These are phyloP conservation scores for Malus fusca DNA, from an alignment of 306 rosid genomes.

Conservation along the genomic window DNA sequence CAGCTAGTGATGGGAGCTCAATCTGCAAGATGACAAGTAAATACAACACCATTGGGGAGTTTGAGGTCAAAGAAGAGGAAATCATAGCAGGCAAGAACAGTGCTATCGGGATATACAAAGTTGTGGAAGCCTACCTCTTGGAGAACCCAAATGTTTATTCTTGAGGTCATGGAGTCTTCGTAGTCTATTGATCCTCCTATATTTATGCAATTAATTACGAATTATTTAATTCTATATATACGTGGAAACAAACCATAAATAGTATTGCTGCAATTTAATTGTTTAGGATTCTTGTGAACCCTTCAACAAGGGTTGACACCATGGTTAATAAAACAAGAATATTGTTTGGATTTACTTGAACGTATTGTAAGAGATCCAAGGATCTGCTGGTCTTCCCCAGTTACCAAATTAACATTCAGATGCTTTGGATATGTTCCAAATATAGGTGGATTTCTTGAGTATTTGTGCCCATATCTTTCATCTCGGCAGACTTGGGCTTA, in stretches of 20 bases:
- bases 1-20: slow-evolving; percentile 52
- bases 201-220: background rate
- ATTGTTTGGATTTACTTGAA: background rate
- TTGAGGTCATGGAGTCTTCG: slow-evolving; percentile 10
- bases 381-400: too few species aligned
- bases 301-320: background rate
- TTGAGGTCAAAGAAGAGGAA: slow-evolving; percentile 51
- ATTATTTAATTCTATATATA: background rate
- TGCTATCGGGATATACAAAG: slow-evolving; percentile 50
- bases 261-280: background rate
- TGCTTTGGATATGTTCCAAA: background rate
- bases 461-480: background rate
- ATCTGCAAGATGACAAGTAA: slow-evolving; percentile 48
- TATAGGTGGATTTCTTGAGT: background rate
- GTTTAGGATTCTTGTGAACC: background rate
- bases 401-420: too few species aligned
- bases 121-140: slow-evolving; percentile 55
- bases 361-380: background rate
- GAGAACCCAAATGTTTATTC: slow-evolving; percentile 58
- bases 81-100: slow-evolving; percentile 63
- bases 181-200: background rate
- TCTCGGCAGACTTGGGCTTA: background rate
- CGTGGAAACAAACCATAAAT: background rate
- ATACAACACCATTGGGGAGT: slow-evolving; percentile 40
- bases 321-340: background rate